Conservation (phyloP, 495 filamentous ascomycete genomes). For the Aspergillus conjunctus region DNA sequence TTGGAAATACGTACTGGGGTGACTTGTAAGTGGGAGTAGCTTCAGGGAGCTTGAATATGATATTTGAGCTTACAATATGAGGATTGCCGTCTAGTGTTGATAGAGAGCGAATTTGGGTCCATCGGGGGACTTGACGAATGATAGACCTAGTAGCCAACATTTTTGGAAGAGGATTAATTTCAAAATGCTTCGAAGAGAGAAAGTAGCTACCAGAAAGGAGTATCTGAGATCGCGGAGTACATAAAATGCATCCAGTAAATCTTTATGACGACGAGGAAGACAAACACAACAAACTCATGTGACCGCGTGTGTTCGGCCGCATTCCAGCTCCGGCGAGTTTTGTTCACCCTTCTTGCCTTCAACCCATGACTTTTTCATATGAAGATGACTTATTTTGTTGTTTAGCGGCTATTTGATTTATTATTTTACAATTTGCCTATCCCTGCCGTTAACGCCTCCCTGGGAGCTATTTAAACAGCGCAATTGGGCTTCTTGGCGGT, state of each 20-base stretch:
- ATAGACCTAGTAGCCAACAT: conserved; percentile 35
- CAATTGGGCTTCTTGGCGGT: neutral
- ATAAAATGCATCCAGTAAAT: neutral
- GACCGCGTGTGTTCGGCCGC: conserved; percentile 26
- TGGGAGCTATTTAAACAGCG: neutral
- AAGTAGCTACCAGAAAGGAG: no score
- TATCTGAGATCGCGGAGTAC: no score
- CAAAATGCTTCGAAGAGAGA: no score
- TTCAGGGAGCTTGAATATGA: neutral
- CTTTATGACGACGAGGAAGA: conserved; percentile 29
- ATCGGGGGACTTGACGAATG: conserved; percentile 28
- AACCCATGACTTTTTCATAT: neutral
- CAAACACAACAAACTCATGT: conserved; percentile 42
- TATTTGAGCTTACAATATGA: conserved; percentile 48
- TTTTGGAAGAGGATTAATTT: neutral
- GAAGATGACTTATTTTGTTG: neutral
- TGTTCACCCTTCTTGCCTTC: neutral
- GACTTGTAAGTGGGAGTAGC: conserved; percentile 23
- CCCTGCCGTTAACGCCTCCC: neutral
- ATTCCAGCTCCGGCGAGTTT: neutral
- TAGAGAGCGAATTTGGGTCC: conserved; percentile 41
- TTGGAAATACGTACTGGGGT: conserved; percentile 68
- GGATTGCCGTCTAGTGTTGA: conserved; percentile 59
- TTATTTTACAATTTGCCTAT: neutral
- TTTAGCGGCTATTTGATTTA: conserved; percentile 7